Percentiles rank a stretch among this genome's conserved stretches.
phyloP scores from a whole-genome alignment of 2,329 filamentous ascomycete species.

The Stenocarpella maydis region DNA sequence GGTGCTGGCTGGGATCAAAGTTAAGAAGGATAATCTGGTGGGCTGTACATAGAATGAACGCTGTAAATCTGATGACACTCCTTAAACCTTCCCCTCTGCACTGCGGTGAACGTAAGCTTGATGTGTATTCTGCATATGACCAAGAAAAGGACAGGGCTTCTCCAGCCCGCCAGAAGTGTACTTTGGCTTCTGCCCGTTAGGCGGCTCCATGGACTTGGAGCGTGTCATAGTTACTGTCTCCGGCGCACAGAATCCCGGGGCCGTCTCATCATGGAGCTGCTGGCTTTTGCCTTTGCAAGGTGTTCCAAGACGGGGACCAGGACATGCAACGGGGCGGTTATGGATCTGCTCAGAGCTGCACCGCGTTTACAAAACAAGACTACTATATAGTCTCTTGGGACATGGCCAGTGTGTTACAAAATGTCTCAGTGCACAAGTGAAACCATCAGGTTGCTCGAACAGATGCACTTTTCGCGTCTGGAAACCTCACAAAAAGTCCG shows the following conservation, averaged over 20 bases:
- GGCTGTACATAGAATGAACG: slow-evolving; percentile 18
- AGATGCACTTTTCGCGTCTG: too few relatives aligned
- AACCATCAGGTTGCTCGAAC: background rate
- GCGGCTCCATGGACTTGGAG: too few relatives aligned
- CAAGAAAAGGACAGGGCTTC: too few relatives aligned
- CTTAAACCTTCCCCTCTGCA: background rate
- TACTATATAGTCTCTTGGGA: background rate
- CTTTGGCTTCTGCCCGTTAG: background rate
- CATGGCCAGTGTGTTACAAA: background rate
- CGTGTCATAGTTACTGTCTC: too few relatives aligned
- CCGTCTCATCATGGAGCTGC: background rate
- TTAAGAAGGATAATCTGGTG: slow-evolving; percentile 10
- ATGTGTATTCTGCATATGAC: too few relatives aligned
- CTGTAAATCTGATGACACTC: slow-evolving; percentile 27
- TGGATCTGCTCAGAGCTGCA: too few relatives aligned
- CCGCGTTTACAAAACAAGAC: background rate
- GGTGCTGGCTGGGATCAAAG: background rate
- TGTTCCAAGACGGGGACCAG: background rate
- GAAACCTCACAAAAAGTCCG: too few relatives aligned
- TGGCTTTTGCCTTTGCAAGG: background rate
- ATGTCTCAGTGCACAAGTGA: too few relatives aligned
- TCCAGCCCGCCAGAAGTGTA: too few relatives aligned
- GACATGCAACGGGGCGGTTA: background rate
- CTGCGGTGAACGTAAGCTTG: background rate
- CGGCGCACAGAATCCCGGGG: too few relatives aligned